Evolutionary conservation across 352 stramenopile species (phyloP), one percentile per base, ranked within the genome.

Genomic region (Peronosclerospora sorghi): DNA sequence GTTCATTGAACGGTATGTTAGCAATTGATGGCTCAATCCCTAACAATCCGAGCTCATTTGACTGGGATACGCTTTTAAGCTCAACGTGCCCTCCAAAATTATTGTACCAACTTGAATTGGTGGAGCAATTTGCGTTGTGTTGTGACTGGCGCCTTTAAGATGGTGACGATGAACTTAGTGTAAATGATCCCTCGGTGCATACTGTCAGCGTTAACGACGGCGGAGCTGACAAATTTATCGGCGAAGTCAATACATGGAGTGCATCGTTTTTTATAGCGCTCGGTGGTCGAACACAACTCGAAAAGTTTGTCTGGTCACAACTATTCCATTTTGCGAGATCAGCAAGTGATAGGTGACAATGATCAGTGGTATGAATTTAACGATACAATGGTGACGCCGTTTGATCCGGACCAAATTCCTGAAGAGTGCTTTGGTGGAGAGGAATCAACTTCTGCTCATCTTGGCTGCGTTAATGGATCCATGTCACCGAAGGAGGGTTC

Each of bases 281-380:
- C 35, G 74, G 74, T 32, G 77, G 77, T 18, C 69, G 56, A 21
- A 23, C 49, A 0, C 77, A 83, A 21, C 51, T 89, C 10, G 57
- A 72, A 32, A 50, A 56, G 4, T 80, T 89, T 44, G 54, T 90
- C 75, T 1, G 85, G 85, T 3, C 85, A 96, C 38, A 95, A 96
- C 37, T 96, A 94, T 42, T 92, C 78, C 0, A 95, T 92, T 43
- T 51, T 95, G 21, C 67, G 72, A 32, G 80, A 90, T 30, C 70
- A 85, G 15, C 59, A 81, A 27, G 36, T 38, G 5, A 42, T 43
- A 45, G 23, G 32, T 12, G 54, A 66, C 18, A 51, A 51, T 8
- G 57, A 51, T 5, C 61, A 66, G 15, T 94, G 81, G 81, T 92
- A 83, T 36, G 81, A 94, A 37, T 94, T 92, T 51, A 94, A 94